These are phyloP conservation scores for Pseudogymnoascus verrucosus DNA, from an alignment of 2,329 filamentous ascomycete species.

Conservation along the genomic window DNA sequence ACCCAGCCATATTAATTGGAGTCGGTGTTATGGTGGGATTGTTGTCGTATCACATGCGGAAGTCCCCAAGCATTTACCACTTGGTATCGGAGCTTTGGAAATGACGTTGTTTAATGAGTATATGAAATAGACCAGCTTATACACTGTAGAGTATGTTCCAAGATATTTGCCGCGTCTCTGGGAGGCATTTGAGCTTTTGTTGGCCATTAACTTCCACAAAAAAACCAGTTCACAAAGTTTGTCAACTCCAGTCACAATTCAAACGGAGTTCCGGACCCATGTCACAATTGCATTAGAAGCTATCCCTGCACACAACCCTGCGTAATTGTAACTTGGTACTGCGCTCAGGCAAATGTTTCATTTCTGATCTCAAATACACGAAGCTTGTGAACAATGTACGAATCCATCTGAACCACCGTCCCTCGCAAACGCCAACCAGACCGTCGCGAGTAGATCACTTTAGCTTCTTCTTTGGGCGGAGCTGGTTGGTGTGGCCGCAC, in stretches of 20 bases:
- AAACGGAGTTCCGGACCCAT: not conserved
- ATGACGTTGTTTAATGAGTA: not conserved
- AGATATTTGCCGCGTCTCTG: not conserved
- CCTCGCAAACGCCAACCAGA: slow-evolving; percentile 10
- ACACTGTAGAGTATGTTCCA: not conserved
- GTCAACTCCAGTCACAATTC: not conserved
- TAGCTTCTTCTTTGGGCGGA: slow-evolving; percentile 99
- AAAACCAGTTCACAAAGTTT: not conserved
- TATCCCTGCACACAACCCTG: not conserved
- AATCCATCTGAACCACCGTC: slow-evolving; percentile 8
- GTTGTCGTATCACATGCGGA: slow-evolving; percentile 60
- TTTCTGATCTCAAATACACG: slow-evolving; percentile 9
- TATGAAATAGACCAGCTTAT: not conserved
- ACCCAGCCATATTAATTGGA: slow-evolving; percentile 52
- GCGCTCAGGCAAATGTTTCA: slow-evolving; percentile 9
- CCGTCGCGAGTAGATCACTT: slow-evolving; percentile 58
- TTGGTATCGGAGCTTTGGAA: not conserved
- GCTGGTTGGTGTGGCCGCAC: slow-evolving; percentile 99
- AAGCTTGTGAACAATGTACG: slow-evolving; percentile 9
- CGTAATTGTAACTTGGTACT: not conserved
- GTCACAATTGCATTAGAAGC: slow-evolving; percentile 1
- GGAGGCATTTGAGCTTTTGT: not conserved
- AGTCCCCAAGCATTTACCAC: slow-evolving; percentile 29
- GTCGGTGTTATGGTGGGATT: slow-evolving; percentile 59
- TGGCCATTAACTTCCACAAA: not conserved